Conservation (phyloP, 169 alveolate species). For the Neospora caninum region DNA sequence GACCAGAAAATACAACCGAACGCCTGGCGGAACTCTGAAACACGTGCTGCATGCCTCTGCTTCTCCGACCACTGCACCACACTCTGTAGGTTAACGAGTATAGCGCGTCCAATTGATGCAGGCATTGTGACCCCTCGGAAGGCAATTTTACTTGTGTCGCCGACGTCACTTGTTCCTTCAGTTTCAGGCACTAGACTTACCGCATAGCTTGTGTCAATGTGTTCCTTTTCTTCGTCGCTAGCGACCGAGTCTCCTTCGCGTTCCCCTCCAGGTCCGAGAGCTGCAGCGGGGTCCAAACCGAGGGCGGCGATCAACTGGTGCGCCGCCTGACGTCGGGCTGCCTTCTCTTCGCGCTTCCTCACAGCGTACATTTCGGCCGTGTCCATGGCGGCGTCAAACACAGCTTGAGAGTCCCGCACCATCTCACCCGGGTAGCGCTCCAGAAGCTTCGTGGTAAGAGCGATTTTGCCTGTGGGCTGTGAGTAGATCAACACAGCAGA, state of each 20-base stretch:
- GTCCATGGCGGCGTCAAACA: constrained; percentile 22
- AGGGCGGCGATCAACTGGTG: constrained; percentile 49
- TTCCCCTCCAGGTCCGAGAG: neutral
- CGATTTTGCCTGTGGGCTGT: constrained; percentile 38
- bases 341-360: neutral
- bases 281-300: constrained; percentile 34
- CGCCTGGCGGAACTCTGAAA: too few relatives aligned
- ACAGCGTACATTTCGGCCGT: constrained; percentile 28
- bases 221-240: neutral
- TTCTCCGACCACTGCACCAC: too few relatives aligned
- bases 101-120: too few relatives aligned
- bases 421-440: constrained; percentile 59
- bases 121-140: too few relatives aligned
- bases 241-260: neutral
- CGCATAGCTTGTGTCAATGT: constrained; percentile 1
- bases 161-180: too few relatives aligned
- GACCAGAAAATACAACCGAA: too few relatives aligned
- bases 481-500: neutral
- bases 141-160: too few relatives aligned
- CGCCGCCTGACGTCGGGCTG: constrained; percentile 35
- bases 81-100: too few relatives aligned
- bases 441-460: constrained; percentile 38
- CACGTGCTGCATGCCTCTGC: too few relatives aligned
- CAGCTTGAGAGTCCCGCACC: constrained; percentile 9
- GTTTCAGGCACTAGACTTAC: neutral